phyloP scores from a whole-genome alignment of 768 basidiomycete species.

The Boletellus ananas region DNA sequence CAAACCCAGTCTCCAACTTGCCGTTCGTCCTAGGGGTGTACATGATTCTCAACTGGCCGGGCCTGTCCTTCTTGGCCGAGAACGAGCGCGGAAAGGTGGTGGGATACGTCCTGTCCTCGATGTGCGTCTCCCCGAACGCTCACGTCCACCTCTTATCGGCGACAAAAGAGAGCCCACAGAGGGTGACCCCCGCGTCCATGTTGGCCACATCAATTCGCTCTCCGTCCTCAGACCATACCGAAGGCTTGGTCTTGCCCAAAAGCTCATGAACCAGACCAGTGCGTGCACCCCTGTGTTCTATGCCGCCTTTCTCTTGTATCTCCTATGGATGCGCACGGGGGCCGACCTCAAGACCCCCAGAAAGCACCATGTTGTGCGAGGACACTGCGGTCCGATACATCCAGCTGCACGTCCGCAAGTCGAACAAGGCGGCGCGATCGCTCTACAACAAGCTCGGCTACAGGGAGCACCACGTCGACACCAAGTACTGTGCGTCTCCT shows the following conservation, averaged over 20 bases:
- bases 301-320: constrained; percentile 2
- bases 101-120: constrained; percentile 54
- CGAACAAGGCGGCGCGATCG: constrained; percentile 22
- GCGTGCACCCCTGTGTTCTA: not conserved
- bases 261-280: constrained; percentile 27
- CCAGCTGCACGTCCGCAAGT: constrained; percentile 29
- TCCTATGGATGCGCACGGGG: not conserved
- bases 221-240: constrained; percentile 27
- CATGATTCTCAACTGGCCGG: constrained; percentile 49
- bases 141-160: constrained; percentile 1
- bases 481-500: constrained; percentile 24
- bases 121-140: constrained; percentile 34
- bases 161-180: constrained; percentile 24
- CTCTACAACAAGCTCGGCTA: constrained; percentile 29
- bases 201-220: constrained; percentile 30
- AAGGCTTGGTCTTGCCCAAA: constrained; percentile 27
- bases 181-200: not conserved
- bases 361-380: constrained; percentile 22
- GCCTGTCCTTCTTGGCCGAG: constrained; percentile 52
- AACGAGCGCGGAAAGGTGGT: constrained; percentile 47
- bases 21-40: constrained; percentile 36
- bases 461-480: constrained; percentile 6
- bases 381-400: constrained; percentile 15
- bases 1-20: constrained; percentile 3
- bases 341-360: constrained; percentile 13